Conservation (phyloP, 139 green algal genomes). For the Diplosphaera chodatii region DNA sequence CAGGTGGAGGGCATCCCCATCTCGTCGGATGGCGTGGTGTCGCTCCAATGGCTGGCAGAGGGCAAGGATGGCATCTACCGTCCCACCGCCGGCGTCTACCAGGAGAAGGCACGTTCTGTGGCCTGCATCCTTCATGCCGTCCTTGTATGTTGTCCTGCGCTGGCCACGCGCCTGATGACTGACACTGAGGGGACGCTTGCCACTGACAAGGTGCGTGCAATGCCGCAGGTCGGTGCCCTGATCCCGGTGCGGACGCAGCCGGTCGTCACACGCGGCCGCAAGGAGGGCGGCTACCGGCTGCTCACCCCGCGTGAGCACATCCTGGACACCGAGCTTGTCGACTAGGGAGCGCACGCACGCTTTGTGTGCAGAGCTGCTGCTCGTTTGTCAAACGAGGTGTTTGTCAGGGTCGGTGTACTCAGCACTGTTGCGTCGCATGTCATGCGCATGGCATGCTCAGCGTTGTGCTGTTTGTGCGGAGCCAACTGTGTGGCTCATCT, state of each 20-base stretch:
- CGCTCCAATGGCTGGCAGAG: conserved; percentile 44
- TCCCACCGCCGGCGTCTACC: conserved; percentile 26
- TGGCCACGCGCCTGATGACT: too few species aligned
- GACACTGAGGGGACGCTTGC: too few species aligned
- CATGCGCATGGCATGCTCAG: too few species aligned
- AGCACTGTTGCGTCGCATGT: too few species aligned
- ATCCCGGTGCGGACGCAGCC: conserved; percentile 33
- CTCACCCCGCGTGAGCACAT: conserved; percentile 35
- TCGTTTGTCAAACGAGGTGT: too few species aligned
- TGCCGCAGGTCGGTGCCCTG: conserved; percentile 12
- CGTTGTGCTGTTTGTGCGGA: too few species aligned
- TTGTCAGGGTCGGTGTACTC: too few species aligned
- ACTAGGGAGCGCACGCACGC: conserved; percentile 6
- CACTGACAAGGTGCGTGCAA: too few species aligned
- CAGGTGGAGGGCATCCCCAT: conserved; percentile 1
- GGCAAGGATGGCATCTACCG: conserved; percentile 40
- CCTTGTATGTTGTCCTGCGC: too few species aligned
- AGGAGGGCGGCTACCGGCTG: conserved; percentile 22
- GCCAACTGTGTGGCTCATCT: too few species aligned
- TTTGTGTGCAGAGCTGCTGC: too few species aligned
- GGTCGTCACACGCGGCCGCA: neutral
- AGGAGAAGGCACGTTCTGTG: conserved; percentile 20
- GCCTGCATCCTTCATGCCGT: too few species aligned
- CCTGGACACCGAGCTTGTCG: conserved; percentile 26
- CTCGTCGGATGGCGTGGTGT: conserved; percentile 6